A percentile compares a stretch with the other conserved stretches of the same genome.
Evolutionary conservation across 1,284 basidiomycete genomes (phyloP).

Genomic region (Ceratobasidium sp.): DNA sequence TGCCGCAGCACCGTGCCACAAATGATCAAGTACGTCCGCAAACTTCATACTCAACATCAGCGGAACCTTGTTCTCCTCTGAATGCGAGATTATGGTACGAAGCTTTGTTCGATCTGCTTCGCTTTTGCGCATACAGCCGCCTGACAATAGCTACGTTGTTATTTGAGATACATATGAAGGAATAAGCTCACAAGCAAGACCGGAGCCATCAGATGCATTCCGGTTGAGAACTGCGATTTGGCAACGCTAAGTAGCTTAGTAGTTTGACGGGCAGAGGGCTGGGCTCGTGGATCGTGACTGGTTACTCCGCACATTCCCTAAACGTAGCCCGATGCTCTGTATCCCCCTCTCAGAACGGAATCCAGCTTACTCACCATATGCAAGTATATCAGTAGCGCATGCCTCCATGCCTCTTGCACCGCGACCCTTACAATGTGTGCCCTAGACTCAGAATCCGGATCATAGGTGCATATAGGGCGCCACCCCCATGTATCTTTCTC

Average conservation of each 20-base stretch:
- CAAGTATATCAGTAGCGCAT: too few species aligned
- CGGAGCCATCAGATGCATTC: not conserved
- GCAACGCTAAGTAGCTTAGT: not conserved
- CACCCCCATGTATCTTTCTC: slow-evolving; percentile 1
- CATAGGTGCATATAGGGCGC: not conserved
- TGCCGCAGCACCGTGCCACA: too few species aligned
- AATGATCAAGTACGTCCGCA: not conserved
- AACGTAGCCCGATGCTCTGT: too few species aligned
- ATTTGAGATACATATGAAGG: not conserved
- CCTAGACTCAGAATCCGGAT: not conserved
- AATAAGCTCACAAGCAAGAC: not conserved
- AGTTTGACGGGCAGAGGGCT: slow-evolving; percentile 14
- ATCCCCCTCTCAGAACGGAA: too few species aligned
- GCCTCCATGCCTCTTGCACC: slow-evolving; percentile 11
- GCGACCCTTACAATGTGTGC: not conserved
- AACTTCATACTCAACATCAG: not conserved
- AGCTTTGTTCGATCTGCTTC: not conserved
- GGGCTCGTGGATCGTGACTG: slow-evolving; percentile 12
- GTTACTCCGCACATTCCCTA: too few species aligned
- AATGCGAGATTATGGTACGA: not conserved
- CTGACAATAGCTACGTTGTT: not conserved
- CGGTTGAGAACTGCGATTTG: not conserved
- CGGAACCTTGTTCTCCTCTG: not conserved
- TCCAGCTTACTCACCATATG: too few species aligned
- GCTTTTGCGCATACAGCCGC: slow-evolving; percentile 6